These are phyloP conservation scores for Diplosphaera chodatii DNA, from an alignment of 139 green algal species.

Conservation along the genomic window DNA sequence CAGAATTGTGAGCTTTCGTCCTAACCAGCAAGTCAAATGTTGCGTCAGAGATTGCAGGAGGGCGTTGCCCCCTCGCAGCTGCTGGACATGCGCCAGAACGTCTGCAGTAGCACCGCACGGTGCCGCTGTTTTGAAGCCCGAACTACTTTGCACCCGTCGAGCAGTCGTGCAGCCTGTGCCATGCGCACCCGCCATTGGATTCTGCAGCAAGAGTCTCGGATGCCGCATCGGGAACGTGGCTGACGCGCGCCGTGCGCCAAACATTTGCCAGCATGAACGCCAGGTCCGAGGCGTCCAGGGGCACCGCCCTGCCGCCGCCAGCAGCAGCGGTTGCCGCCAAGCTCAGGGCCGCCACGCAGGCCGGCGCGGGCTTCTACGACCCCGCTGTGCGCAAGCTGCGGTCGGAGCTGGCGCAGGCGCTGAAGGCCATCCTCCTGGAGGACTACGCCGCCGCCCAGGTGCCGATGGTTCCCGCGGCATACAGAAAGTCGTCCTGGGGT, in stretches of 20 bases:
- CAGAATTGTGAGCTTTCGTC: too few species aligned
- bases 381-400: slow-evolving; percentile 37
- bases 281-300: neutral
- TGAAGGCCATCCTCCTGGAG: slow-evolving; percentile 47
- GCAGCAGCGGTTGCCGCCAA: neutral
- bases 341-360: neutral
- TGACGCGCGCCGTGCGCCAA: neutral
- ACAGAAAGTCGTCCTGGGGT: too few species aligned
- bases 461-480: neutral
- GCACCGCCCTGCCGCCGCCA: neutral
- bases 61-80: too few species aligned
- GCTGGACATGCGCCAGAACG: too few species aligned
- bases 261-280: neutral
- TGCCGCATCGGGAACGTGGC: neutral
- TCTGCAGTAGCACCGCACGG: too few species aligned
- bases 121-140: too few species aligned
- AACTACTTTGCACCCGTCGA: too few species aligned
- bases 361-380: slow-evolving; percentile 34
- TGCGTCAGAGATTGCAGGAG: too few species aligned
- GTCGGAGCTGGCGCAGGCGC: slow-evolving; percentile 32
- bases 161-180: too few species aligned
- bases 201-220: too few species aligned
- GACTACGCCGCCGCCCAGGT: slow-evolving; percentile 46
- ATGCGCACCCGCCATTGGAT: too few species aligned
- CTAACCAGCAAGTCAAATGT: too few species aligned